Base-by-base conservation (phyloP, 192 early-diverging fungal species). In the Coemansia brasiliensis region DNA sequence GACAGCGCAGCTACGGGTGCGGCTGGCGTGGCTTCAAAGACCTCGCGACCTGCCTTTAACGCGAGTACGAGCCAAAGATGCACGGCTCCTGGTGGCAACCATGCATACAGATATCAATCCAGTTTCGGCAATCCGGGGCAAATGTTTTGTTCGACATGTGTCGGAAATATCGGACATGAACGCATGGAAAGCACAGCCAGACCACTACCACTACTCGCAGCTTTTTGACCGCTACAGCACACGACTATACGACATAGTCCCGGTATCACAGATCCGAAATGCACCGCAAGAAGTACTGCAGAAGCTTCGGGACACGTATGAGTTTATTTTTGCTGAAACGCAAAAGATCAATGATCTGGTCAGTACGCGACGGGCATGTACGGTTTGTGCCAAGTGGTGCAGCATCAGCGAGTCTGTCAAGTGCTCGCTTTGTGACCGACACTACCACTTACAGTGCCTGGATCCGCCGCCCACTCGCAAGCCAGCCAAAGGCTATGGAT, bases 41-140 rank as follows among this genome's bases (percentile, higher is more conserved):
- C 85, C 89, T 5, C 84, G 87, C 32, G 91, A 94, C 58, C 76
- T 92, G 50, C 72, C 86, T 25, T 69, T 83, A 13, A 79, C 86
- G 16, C 70, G 74, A 1, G 63, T 66, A 13, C 86, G 83, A 42
- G 75, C 75, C 22, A 79, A 88, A 52, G 90, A 94, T 69, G 81
- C 88, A 18, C 82, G 88, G 6, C 66, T 90, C 8, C 69, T 95
- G 27, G 73, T 93, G 9, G 92, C 92, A 12, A 92, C 89, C 29
- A 94, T 96, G 91, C 85, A 93, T 69, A 87, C 88, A 8, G 93
- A 94, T 58, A 57, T 93, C 61, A 93, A 92, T 50, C 91, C 91
- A 12, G 73, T 92, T 6, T 81, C 84, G 7, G 84, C 85, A 41
- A 94, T 95, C 59, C 83, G 85, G 26, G 93, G 90, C 42, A 92